These are phyloP conservation scores for Kalmusia sp. DNA, from an alignment of 2,329 filamentous ascomycete species.

Conservation along the genomic window DNA sequence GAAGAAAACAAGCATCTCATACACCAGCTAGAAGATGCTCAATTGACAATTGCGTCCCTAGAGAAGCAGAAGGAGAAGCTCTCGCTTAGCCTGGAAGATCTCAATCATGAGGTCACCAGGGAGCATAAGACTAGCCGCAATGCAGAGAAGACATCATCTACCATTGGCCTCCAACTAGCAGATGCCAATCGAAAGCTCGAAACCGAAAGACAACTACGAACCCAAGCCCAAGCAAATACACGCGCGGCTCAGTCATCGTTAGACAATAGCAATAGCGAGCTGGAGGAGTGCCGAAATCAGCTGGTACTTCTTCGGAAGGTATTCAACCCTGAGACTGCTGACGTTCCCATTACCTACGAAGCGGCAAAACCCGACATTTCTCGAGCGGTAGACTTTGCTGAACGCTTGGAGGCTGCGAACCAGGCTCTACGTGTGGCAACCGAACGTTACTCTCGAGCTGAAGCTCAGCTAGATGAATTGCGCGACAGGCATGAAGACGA, in stretches of 20 bases:
- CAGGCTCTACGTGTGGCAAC: slow-evolving; percentile 84
- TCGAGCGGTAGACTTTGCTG: slow-evolving; percentile 75
- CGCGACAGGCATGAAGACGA: slow-evolving; percentile 77
- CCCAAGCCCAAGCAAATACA: slow-evolving; percentile 84
- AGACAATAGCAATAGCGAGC: slow-evolving; percentile 80
- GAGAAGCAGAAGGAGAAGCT: slow-evolving; percentile 97
- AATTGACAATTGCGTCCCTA: slow-evolving; percentile 79
- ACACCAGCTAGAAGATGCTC: slow-evolving; percentile 84
- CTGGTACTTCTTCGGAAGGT: slow-evolving; percentile 84
- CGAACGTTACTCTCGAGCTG: slow-evolving; percentile 81
- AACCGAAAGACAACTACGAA: slow-evolving; percentile 84
- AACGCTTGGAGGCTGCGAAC: slow-evolving; percentile 87
- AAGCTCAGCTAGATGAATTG: slow-evolving; percentile 80
- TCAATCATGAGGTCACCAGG: slow-evolving; percentile 88
- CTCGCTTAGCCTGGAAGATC: slow-evolving; percentile 83
- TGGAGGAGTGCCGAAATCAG: slow-evolving; percentile 80
- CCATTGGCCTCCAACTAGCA: slow-evolving; percentile 80
- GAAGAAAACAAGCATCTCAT: slow-evolving; percentile 82
- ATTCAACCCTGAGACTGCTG: slow-evolving; percentile 77
- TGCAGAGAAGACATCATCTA: slow-evolving; percentile 86
- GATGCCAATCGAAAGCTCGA: slow-evolving; percentile 90
- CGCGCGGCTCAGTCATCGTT: slow-evolving; percentile 80
- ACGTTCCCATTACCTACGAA: slow-evolving; percentile 73
- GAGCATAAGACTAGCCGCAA: slow-evolving; percentile 90
- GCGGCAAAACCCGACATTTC: slow-evolving; percentile 72